A percentile compares a stretch with the other conserved stretches of the same genome.
These are phyloP conservation scores for Lenzites betulinus DNA, from an alignment of 768 basidiomycete species.

Conservation along the genomic window DNA sequence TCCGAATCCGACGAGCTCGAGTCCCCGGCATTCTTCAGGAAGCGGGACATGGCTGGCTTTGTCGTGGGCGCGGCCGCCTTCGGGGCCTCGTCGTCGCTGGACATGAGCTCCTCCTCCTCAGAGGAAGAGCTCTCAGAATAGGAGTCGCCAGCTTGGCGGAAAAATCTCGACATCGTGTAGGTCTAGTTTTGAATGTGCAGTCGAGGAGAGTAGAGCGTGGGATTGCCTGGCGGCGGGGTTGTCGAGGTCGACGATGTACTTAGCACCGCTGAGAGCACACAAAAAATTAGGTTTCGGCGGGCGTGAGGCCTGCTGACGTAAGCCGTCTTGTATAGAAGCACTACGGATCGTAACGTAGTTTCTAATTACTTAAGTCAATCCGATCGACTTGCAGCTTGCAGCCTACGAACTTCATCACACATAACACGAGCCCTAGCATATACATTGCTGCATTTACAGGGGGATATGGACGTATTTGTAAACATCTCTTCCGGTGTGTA, in stretches of 20 bases:
- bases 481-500: conserved; percentile 1
- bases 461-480: conserved; percentile 18
- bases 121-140: conserved; percentile 78
- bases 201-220: conserved; percentile 8
- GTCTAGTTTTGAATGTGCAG: conserved; percentile 1
- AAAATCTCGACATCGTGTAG: conserved; percentile 79
- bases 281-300: conserved; percentile 20
- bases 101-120: conserved; percentile 68
- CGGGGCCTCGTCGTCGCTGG: conserved; percentile 68
- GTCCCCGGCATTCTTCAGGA: conserved; percentile 66
- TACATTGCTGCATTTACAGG: too few relatives aligned
- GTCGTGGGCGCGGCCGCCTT: conserved; percentile 46
- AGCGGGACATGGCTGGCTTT: conserved; percentile 75
- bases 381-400: too few relatives aligned
- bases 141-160: conserved; percentile 82
- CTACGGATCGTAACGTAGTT: too few relatives aligned
- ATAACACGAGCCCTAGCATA: too few relatives aligned
- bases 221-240: conserved; percentile 6
- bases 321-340: background rate
- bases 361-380: too few relatives aligned
- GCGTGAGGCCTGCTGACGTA: conserved; percentile 15
- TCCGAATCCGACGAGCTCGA: conserved; percentile 56
- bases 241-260: conserved; percentile 14
- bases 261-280: background rate
- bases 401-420: too few relatives aligned